These are phyloP conservation scores for Betula pendula DNA, from an alignment of 306 rosid species.

Conservation along the genomic window DNA sequence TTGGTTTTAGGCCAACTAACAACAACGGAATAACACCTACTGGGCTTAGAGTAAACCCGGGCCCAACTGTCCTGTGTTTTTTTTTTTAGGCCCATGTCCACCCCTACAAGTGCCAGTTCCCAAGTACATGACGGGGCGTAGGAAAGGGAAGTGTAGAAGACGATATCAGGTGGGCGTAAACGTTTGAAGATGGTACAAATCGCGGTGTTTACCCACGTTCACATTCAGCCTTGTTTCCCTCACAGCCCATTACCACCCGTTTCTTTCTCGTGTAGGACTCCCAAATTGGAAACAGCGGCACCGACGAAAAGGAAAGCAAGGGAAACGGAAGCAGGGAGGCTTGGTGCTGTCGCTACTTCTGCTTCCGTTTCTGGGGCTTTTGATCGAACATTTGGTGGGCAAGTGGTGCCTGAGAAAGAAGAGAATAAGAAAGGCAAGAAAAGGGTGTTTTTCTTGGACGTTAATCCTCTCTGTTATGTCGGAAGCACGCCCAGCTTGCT, in stretches of 20 bases:
- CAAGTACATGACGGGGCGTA: not conserved
- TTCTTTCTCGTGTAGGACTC: slow-evolving; percentile 24
- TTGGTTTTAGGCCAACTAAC: too few relatives aligned
- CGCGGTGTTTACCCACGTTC: slow-evolving; percentile 26
- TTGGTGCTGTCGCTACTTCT: slow-evolving; percentile 14
- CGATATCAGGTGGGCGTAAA: not conserved
- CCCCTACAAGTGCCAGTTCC: not conserved
- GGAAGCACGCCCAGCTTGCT: slow-evolving; percentile 70
- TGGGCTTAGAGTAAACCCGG: too few relatives aligned
- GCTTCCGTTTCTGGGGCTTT: slow-evolving; percentile 21
- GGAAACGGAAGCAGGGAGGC: slow-evolving; percentile 32
- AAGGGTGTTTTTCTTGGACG: slow-evolving; percentile 82
- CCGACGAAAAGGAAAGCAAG: not conserved
- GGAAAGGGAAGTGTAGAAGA: not conserved
- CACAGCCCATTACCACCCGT: slow-evolving; percentile 11
- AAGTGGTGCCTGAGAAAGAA: slow-evolving; percentile 11
- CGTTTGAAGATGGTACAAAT: slow-evolving; percentile 28
- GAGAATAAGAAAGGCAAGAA: slow-evolving; percentile 36
- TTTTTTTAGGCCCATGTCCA: not conserved
- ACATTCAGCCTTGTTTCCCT: slow-evolving; percentile 32
- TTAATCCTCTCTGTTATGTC: slow-evolving; percentile 73
- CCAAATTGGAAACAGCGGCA: not conserved
- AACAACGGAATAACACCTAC: too few relatives aligned
- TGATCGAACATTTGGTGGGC: slow-evolving; percentile 37
- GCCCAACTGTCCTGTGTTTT: too few relatives aligned